phyloP scores from a whole-genome alignment of 768 basidiomycete species.

The Xerocomus spinulosus region DNA sequence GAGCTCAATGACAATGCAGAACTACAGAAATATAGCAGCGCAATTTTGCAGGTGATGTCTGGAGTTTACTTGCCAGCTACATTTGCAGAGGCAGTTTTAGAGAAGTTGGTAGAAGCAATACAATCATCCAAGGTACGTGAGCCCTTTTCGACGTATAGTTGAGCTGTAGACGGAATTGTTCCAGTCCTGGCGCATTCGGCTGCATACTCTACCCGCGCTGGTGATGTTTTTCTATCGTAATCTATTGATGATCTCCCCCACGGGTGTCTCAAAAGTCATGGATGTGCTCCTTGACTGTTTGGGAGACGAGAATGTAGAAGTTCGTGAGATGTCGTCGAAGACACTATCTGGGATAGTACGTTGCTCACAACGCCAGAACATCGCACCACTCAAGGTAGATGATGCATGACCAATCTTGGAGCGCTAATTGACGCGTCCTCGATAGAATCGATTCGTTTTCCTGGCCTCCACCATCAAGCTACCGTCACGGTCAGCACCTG shows the following conservation, averaged over 20 bases:
- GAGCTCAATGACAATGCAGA: conserved; percentile 85
- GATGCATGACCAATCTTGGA: neutral
- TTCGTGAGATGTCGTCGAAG: conserved; percentile 86
- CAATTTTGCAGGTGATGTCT: conserved; percentile 77
- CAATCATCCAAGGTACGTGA: conserved; percentile 67
- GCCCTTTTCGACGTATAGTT: neutral
- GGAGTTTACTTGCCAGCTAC: conserved; percentile 70
- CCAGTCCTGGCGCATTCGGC: conserved; percentile 87
- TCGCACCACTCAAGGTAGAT: conserved; percentile 74
- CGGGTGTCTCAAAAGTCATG: conserved; percentile 67
- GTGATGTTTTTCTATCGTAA: conserved; percentile 92
- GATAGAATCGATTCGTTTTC: conserved; percentile 74
- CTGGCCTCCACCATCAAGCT: conserved; percentile 58
- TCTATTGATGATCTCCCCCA: conserved; percentile 67
- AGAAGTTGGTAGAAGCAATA: conserved; percentile 64
- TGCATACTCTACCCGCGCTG: conserved; percentile 82
- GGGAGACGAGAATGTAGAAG: conserved; percentile 87
- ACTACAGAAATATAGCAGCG: conserved; percentile 74
- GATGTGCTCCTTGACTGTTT: conserved; percentile 81
- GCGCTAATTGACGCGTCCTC: conserved; percentile 5
- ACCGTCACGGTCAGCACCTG: conserved; percentile 63
- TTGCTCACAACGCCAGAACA: conserved; percentile 86
- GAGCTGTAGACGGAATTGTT: conserved; percentile 7
- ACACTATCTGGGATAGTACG: conserved; percentile 82
- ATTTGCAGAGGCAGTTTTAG: conserved; percentile 56